phyloP scores from a whole-genome alignment of 495 filamentous ascomycete species.

The Trichoderma gamsii region DNA sequence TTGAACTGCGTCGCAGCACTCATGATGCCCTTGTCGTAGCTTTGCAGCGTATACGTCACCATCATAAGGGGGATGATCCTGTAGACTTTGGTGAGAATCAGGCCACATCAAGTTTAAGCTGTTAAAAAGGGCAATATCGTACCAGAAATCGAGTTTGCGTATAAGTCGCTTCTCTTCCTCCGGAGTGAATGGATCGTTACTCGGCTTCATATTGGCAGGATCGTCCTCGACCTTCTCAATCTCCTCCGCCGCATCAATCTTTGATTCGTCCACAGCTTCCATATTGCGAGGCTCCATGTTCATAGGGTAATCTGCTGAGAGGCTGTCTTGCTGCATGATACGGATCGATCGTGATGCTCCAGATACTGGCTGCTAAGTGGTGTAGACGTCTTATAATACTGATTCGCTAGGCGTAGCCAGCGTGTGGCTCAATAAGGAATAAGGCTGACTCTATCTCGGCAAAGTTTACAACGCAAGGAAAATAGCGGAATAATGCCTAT shows the following conservation, averaged over 20 bases:
- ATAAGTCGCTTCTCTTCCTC: constrained; percentile 34
- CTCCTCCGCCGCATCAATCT: neutral
- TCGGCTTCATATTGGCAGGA: neutral
- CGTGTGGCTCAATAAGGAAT: neutral
- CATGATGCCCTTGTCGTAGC: constrained; percentile 40
- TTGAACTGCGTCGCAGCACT: constrained; percentile 37
- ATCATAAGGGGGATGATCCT: constrained; percentile 45
- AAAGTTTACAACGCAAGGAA: neutral
- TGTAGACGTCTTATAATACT: neutral
- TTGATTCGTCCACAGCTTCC: neutral
- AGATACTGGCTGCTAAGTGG: neutral
- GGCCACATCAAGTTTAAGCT: neutral
- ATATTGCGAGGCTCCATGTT: neutral
- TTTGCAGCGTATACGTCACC: constrained; percentile 40
- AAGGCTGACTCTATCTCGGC: neutral
- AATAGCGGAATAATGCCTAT: neutral
- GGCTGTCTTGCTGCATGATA: neutral
- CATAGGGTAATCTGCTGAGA: neutral
- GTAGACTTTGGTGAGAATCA: constrained; percentile 18
- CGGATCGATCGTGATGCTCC: neutral
- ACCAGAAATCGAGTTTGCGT: constrained; percentile 33
- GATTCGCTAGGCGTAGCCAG: neutral
- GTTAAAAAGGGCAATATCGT: neutral
- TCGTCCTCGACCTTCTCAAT: constrained; percentile 2
- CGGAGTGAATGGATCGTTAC: neutral